Conservation (phyloP, 208 protist genomes). For the Naegleria lovaniensis region DNA sequence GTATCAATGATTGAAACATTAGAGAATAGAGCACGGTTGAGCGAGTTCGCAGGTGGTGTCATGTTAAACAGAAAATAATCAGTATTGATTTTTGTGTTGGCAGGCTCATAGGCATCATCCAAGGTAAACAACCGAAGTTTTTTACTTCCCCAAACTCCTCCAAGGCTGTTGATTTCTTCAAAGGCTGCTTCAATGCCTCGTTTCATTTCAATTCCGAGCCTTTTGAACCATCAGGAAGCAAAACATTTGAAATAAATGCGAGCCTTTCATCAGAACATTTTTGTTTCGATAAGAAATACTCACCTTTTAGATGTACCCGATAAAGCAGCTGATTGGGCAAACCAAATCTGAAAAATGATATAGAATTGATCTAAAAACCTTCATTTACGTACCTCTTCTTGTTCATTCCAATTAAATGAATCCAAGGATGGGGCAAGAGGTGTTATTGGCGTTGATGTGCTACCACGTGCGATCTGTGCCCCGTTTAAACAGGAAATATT, state of each 20-base stretch:
- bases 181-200: neutral
- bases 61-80: neutral
- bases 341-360: neutral
- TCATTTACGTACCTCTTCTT: too few relatives aligned
- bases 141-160: neutral
- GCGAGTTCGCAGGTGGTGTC: neutral
- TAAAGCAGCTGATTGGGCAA: neutral
- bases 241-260: too few relatives aligned
- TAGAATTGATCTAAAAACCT: too few relatives aligned
- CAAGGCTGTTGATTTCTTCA: neutral
- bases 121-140: neutral
- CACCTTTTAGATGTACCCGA: neutral
- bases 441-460: too few relatives aligned
- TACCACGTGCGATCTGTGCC: too few relatives aligned
- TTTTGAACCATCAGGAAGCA: neutral
- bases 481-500: too few relatives aligned
- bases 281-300: neutral
- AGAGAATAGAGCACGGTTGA: neutral
- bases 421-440: too few relatives aligned
- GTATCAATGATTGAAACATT: neutral
- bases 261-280: too few relatives aligned
- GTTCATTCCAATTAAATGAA: too few relatives aligned
- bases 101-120: constrained; percentile 6
- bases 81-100: neutral
- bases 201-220: neutral